Evolutionary conservation across 371 early-diverging fungal genomes (phyloP), one percentile per base, ranked within the genome.

Genomic region (Gilbertella persicaria): DNA sequence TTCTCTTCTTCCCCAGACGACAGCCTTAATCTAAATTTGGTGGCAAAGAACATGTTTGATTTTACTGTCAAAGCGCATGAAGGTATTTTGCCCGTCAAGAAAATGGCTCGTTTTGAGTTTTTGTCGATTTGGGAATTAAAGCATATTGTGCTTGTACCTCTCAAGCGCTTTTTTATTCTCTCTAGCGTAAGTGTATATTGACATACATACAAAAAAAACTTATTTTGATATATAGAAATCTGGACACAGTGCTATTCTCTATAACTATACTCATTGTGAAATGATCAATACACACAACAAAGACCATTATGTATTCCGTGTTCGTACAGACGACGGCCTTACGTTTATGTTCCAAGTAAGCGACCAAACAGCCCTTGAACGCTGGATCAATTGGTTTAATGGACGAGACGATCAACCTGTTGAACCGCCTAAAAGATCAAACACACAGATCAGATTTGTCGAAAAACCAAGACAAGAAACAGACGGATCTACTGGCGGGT

Each of bases 121-220:
- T 60, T 75, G 43, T 64, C 72, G 2, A 71, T 75, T 20, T 75
- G 76, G 76, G 68, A 69, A 38, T 52, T 75, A n/a, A 64, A 70
- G n/a, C 67, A 63, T 17, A 47, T 75, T 16, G 54, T 69, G 0
- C 57, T 75, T 25, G 64, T 75, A 14, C 75, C 75, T 0, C 28
- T 54, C 28, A 69, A 66, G 30, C 62, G 54, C 5, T 66, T 54
- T 28, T 75, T 75, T 55, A 39, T 75, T 3, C 30, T 75, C 14
- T 50, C 70, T 49, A 51, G 60, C 25, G 75, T 72, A 64, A 67
- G 72, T 47, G 1, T 13, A 28, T 14, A 19, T 20, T 16, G 9
- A 28, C 5, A 28, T 4, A 28, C 28, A 28, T 28, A 5, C 28
- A 28, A 28, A 5, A 28, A 9, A 28, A 4, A 28, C 5, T 28